Evolutionary conservation across 2,329 filamentous ascomycete genomes (phyloP).

Genomic region (Colletotrichum sp.): DNA sequence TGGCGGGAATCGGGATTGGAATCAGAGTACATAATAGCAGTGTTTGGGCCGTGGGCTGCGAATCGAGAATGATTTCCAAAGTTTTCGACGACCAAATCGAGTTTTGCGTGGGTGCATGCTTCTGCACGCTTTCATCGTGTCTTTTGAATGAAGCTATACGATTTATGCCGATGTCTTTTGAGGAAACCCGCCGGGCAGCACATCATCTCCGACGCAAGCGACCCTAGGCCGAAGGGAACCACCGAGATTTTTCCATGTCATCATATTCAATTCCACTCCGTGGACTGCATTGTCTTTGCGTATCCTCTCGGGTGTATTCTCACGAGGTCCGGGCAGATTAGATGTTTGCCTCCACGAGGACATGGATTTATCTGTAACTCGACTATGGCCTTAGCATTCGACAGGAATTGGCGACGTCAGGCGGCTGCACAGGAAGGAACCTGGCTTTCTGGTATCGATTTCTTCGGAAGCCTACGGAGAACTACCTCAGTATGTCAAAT

Average conservation of each 20-base stretch:
- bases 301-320: neutral
- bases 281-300: neutral
- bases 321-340: neutral
- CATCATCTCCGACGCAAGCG: neutral
- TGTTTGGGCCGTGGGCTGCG: neutral
- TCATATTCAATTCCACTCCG: rapidly evolving
- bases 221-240: neutral
- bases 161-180: neutral
- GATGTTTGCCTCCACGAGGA: rapidly evolving
- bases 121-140: neutral
- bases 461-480: neutral
- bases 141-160: neutral
- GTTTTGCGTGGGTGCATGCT: neutral
- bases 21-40: neutral
- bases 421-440: neutral
- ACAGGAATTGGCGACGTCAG: neutral
- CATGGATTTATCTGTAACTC: neutral
- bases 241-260: too few relatives aligned
- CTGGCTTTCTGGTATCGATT: neutral
- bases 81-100: neutral
- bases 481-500: neutral
- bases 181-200: neutral
- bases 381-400: rapidly evolving
- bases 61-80: neutral
- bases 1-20: slow-evolving; percentile 4